A percentile compares a stretch with the other conserved stretches of the same genome.
Evolutionary conservation across 129 eudicot genomes (phyloP).

Genomic region (sunflower (Helianthus annuus)): DNA sequence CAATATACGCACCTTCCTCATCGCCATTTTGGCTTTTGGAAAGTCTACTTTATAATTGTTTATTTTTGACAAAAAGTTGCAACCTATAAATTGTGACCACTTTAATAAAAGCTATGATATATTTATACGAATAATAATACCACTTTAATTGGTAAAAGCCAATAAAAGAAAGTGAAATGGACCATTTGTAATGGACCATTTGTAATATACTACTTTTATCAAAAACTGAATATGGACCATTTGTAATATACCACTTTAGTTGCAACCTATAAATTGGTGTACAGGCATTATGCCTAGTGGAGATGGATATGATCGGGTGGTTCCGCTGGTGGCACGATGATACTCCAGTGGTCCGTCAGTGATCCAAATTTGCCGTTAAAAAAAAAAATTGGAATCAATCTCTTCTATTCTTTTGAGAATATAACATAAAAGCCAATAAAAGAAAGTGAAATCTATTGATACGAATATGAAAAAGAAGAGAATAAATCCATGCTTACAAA

Average conservation of each 20-base stretch:
- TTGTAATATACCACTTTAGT: too few relatives aligned
- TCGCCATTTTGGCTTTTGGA: background rate
- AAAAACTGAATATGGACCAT: too few relatives aligned
- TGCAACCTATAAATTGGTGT: too few relatives aligned
- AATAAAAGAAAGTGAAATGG: too few relatives aligned
- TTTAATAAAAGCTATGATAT: background rate
- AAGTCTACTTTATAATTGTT: conserved; percentile 10
- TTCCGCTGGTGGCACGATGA: too few relatives aligned
- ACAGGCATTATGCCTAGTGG: too few relatives aligned
- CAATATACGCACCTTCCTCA: too few relatives aligned
- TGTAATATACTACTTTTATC: too few relatives aligned
- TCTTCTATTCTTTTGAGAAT: conserved; percentile 11
- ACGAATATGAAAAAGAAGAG: conserved; percentile 30
- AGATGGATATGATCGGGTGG: too few relatives aligned
- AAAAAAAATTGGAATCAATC: background rate
- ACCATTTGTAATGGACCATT: too few relatives aligned
- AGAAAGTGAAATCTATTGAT: conserved; percentile 29
- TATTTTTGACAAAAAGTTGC: background rate
- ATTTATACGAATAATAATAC: background rate
- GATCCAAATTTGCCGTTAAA: too few relatives aligned
- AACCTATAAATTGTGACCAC: background rate
- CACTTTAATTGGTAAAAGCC: background rate
- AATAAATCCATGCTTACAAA: conserved; percentile 39
- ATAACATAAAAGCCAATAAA: conserved; percentile 12
- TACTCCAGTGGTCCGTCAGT: too few relatives aligned